Evolutionary conservation across 768 basidiomycete genomes (phyloP), one percentile per base, ranked within the genome.

Genomic region (Mycena polygramma): DNA sequence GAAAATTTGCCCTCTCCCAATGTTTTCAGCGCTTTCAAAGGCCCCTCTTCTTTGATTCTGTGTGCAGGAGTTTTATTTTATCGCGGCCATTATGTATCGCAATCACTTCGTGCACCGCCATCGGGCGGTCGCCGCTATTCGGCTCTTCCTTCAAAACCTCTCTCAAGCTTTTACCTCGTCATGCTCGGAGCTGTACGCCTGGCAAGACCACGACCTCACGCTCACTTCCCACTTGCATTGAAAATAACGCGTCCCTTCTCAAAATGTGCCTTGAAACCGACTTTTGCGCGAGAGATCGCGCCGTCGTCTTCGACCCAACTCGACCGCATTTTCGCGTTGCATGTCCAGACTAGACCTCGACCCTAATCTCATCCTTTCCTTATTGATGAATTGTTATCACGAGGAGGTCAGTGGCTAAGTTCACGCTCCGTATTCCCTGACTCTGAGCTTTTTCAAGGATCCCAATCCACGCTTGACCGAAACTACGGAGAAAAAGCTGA

Each of bases 381-480:
- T 49, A 15, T 9, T 45, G 7, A 7, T 7, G 39, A 7, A 39
- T 7, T 13, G n/a, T n/a, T n/a, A n/a, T n/a, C n/a, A n/a, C n/a
- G n/a, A n/a, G n/a, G n/a, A n/a, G n/a, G n/a, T n/a, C n/a, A n/a
- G n/a, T n/a, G n/a, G n/a, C n/a, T n/a, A n/a, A n/a, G n/a, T n/a
- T n/a, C n/a, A n/a, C n/a, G n/a, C n/a, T n/a, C n/a, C n/a, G n/a
- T n/a, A n/a, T n/a, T n/a, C n/a, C n/a, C n/a, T n/a, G n/a, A n/a
- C n/a, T n/a, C n/a, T n/a, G n/a, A n/a, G n/a, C n/a, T n/a, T n/a
- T n/a, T n/a, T n/a, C n/a, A n/a, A 72, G 65, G 69, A 70, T 46
- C 68, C 68, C 30, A 67, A 73, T 26, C 63, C 69, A 19, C 72
- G 69, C 0, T 61, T 73, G 37, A 70, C 64, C 7, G 46, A 48